phyloP scores from a whole-genome alignment of 2,329 filamentous ascomycete species.

The Pyrenophora graminea region DNA sequence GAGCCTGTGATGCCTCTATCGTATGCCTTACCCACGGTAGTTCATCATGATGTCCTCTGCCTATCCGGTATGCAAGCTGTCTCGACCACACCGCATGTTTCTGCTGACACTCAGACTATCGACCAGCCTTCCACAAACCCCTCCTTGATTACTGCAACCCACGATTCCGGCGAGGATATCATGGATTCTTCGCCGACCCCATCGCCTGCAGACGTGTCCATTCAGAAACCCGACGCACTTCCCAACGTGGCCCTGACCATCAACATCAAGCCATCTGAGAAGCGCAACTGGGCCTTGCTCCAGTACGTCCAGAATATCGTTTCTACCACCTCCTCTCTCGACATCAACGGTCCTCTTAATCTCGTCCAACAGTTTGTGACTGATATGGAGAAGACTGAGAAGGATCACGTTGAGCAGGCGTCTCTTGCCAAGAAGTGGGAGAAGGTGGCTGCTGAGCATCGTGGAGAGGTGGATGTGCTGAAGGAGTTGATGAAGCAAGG shows the following conservation, averaged over 20 bases:
- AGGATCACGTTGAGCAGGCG: conserved; percentile 3
- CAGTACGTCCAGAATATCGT: conserved; percentile 12
- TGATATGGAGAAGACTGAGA: conserved; percentile 6
- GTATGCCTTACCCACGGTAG: neutral
- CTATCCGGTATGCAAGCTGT: neutral
- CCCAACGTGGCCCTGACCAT: conserved; percentile 14
- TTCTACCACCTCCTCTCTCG: conserved; percentile 5
- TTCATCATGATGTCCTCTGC: neutral
- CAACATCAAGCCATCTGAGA: conserved; percentile 11
- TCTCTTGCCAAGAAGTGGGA: conserved; percentile 1
- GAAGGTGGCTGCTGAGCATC: neutral
- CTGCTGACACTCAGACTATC: neutral
- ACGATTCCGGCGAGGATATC: neutral
- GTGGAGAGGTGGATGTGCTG: neutral
- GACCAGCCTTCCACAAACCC: neutral
- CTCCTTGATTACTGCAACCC: neutral
- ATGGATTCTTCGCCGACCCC: neutral
- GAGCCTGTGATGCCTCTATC: too few relatives aligned
- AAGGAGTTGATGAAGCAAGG: neutral
- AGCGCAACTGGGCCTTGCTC: conserved; percentile 10
- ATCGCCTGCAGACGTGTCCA: too few relatives aligned
- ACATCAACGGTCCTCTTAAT: conserved; percentile 16
- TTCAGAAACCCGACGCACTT: neutral
- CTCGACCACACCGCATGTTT: neutral
- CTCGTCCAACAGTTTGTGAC: conserved; percentile 8